Evolutionary conservation across 352 stramenopile genomes (phyloP).

Genomic region (Phytophthora vignae): DNA sequence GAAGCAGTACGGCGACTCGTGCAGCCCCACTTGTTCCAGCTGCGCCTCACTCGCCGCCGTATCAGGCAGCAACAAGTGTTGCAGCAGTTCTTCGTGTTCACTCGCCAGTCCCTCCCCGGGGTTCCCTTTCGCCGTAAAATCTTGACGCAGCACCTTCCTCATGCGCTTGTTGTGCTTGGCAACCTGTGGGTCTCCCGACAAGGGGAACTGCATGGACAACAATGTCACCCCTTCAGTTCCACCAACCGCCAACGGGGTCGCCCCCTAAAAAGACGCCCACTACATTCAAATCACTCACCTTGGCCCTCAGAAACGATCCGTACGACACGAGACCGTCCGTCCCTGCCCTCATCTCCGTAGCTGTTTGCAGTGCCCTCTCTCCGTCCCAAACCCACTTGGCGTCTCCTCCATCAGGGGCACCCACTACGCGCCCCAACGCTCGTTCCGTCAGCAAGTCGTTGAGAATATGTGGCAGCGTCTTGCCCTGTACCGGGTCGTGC

Average conservation of each 20-base stretch:
- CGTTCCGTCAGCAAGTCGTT: conserved; percentile 81
- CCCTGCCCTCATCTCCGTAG: background rate
- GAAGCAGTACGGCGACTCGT: conserved; percentile 61
- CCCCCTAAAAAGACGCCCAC: background rate
- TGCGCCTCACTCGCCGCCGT: conserved; percentile 19
- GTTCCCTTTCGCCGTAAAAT: conserved; percentile 66
- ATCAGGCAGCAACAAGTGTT: conserved; percentile 52
- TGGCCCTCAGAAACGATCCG: conserved; percentile 63
- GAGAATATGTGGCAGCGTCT: conserved; percentile 73
- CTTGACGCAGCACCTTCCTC: conserved; percentile 65
- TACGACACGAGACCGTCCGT: conserved; percentile 51
- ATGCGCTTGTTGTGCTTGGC: conserved; percentile 69
- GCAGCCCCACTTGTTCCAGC: conserved; percentile 43
- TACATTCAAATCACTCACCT: conserved; percentile 40
- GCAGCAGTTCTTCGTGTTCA: conserved; percentile 57
- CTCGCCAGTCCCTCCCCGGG: conserved; percentile 53
- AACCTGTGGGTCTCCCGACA: conserved; percentile 49
- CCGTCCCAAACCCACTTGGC: conserved; percentile 61
- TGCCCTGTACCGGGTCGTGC: conserved; percentile 83
- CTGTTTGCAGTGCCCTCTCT: conserved; percentile 23
- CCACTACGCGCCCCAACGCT: conserved; percentile 43
- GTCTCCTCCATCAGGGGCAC: conserved; percentile 23
- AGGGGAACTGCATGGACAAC: conserved; percentile 53
- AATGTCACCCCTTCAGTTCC: conserved; percentile 8
- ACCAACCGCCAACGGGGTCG: background rate